A percentile compares a stretch with the other conserved stretches of the same genome.
Conservation (phyloP, 148 eudicot species). For the Fagopyrum homotropicum region DNA sequence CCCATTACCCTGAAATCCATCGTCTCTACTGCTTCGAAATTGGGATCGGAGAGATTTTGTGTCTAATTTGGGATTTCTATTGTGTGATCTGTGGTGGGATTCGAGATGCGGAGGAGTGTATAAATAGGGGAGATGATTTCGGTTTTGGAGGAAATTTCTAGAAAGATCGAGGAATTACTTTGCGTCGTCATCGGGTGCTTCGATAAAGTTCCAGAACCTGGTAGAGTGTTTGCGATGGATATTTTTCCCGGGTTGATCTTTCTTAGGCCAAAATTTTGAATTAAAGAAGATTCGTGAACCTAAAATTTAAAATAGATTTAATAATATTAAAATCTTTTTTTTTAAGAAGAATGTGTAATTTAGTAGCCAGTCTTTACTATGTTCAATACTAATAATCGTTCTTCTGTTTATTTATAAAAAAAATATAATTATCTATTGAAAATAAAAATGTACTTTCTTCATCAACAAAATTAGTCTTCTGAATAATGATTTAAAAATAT, state of each 20-base stretch:
- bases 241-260: background rate
- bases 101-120: background rate
- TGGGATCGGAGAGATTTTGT: background rate
- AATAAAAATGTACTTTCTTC: no score
- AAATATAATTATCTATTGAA: no score
- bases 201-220: constrained; percentile 8
- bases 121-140: background rate
- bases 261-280: no score
- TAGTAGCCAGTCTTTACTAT: no score
- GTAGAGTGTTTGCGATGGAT: background rate
- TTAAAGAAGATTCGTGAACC: no score
- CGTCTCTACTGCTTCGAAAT: constrained; percentile 13
- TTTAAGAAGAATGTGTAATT: no score
- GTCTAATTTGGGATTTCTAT: background rate
- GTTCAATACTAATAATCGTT: no score
- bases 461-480: no score
- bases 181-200: background rate
- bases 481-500: no score
- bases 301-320: no score
- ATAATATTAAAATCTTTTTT: no score
- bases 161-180: constrained; percentile 5
- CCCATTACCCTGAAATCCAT: constrained; percentile 56
- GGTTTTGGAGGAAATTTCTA: constrained; percentile 5
- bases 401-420: no score
- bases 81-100: background rate